phyloP scores from a whole-genome alignment of 768 basidiomycete genomes.

The Tricholoma saponaceum region DNA sequence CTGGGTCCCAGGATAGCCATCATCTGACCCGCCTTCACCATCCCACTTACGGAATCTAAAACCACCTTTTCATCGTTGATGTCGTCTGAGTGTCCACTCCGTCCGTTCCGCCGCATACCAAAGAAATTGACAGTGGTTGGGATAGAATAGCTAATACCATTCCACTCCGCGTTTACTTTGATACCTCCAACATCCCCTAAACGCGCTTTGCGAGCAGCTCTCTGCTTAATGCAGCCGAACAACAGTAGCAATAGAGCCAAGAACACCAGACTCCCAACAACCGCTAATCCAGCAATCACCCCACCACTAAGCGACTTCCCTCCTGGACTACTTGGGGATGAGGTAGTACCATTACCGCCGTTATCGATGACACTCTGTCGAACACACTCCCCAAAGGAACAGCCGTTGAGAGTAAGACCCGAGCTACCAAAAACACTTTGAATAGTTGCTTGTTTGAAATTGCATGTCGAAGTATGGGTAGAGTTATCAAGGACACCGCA shows the following conservation, averaged over 20 bases:
- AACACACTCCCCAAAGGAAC: conserved; percentile 88
- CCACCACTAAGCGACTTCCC: conserved; percentile 63
- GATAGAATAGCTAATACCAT: conserved; percentile 62
- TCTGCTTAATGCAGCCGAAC: conserved; percentile 59
- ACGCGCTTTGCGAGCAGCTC: conserved; percentile 49
- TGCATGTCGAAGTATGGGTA: conserved; percentile 54
- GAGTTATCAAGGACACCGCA: conserved; percentile 49
- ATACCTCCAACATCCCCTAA: conserved; percentile 36
- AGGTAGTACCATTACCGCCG: conserved; percentile 27
- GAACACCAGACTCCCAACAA: conserved; percentile 66
- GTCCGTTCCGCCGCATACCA: conserved; percentile 11
- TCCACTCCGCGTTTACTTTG: conserved; percentile 68
- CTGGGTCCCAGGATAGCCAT: conserved; percentile 92
- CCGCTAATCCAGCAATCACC: conserved; percentile 87
- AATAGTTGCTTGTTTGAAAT: conserved; percentile 74
- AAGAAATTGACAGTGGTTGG: conserved; percentile 20
- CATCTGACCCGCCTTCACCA: conserved; percentile 75
- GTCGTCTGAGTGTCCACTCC: conserved; percentile 4
- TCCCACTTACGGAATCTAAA: conserved; percentile 66
- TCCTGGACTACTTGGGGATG: conserved; percentile 18
- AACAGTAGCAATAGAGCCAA: conserved; percentile 55
- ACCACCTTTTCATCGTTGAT: conserved; percentile 55
- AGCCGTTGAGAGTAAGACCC: conserved; percentile 72
- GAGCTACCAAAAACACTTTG: conserved; percentile 62
- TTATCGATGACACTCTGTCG: conserved; percentile 72